Base-by-base conservation (phyloP, 805 yeast genomes). In the Suhomyces faveliae region DNA sequence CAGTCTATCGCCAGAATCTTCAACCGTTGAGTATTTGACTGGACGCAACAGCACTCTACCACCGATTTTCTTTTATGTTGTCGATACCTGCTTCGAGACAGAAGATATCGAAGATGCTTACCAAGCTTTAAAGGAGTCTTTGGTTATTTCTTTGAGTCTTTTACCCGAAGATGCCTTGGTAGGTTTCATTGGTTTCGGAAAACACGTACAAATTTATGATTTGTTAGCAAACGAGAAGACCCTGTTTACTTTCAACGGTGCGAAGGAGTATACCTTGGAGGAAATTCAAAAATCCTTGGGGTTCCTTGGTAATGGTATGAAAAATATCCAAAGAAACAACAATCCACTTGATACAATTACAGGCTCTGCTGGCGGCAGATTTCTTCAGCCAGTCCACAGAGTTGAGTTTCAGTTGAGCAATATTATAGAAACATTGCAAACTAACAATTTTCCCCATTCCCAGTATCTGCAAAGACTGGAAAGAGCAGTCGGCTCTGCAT, bases 401-500 rank as follows among this genome's bases (percentile, higher is more conserved):
- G 78, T 73, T 19, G 87, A 83, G 55, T 83, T 74, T 60, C 76
- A 74, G 22, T 55, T 84, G 24, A 67, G 76, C 2, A 57, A 64
- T 11, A 70, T 83, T 22, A 61, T 84, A 27, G 84, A 82, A 47
- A 70, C 66, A 19, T 61, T 84, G 42, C 58, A 64, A 10, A 61
- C 70, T 3, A 84, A 83, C 54, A 56, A 72, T 1, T 84, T 83
- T 64, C 79, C 80, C 2, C 68, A 67, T 40, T 56, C 63, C 1
- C 57, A 54, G 12, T 66, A 68, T 40, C 71, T 67, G 47, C 73
- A 75, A 50, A 73, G 89, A 57, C 67, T 75, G 3, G 66, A 71
- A 37, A 71, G 87, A 54, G 70, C 81, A 17, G 81, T 86, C 0
- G 89, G 89, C 2, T 59, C 79, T 41, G 88, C 88, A 3, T 52